Conservation (phyloP, 2,329 filamentous ascomycete species). For the Fusarium marasasianum region DNA sequence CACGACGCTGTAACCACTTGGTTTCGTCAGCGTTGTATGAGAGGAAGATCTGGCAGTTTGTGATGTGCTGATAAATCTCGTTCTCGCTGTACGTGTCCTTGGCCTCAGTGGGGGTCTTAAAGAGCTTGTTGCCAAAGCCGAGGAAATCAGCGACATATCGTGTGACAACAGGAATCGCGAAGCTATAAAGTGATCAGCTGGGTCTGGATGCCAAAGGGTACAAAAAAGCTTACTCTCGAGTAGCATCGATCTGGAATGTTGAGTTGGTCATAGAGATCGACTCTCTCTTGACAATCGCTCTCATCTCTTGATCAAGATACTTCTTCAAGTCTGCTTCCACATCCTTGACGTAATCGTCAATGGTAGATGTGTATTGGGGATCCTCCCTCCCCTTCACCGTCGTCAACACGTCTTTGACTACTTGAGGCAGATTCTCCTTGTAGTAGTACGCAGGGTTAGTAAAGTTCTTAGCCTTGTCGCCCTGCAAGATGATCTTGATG, state of each 20-base stretch:
- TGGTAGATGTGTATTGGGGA: neutral
- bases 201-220: too few species aligned
- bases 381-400: rapidly evolving
- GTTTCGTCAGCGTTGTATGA: conserved; percentile 39
- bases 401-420: neutral
- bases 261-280: neutral
- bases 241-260: conserved; percentile 29
- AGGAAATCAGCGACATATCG: conserved; percentile 37
- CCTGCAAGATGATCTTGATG: neutral
- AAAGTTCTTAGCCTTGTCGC: neutral
- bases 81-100: conserved; percentile 26
- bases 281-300: neutral
- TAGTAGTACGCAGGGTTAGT: conserved; percentile 1
- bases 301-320: neutral
- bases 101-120: neutral
- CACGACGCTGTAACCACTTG: conserved; percentile 33
- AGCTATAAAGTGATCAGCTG: neutral
- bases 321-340: neutral
- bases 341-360: neutral
- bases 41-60: conserved; percentile 39
- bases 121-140: conserved; percentile 28
- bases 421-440: neutral
- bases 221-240: too few species aligned
- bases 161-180: conserved; percentile 36
- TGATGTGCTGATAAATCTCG: conserved; percentile 41